phyloP scores from a whole-genome alignment of 1,284 basidiomycete species.

The Mycosarcoma mackinlayi region DNA sequence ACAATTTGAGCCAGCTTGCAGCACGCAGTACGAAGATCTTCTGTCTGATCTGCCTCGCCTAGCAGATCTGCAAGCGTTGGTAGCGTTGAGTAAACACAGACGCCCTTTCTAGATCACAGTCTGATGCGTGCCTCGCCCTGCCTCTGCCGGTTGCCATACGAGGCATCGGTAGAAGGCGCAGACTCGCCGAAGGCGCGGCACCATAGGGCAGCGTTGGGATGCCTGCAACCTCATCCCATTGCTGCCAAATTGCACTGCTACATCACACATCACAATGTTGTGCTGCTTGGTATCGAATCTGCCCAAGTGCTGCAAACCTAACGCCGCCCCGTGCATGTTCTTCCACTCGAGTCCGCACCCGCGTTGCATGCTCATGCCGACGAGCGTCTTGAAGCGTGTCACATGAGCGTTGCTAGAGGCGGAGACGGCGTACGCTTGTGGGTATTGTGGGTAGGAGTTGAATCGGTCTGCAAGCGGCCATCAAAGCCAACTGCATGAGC shows the following conservation, averaged over 20 bases:
- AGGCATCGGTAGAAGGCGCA: conserved; percentile 1
- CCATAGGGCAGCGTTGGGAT: too few species aligned
- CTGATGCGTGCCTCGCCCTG: too few species aligned
- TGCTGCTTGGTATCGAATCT: background rate
- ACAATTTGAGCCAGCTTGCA: background rate
- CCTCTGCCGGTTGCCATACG: background rate
- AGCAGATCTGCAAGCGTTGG: too few species aligned
- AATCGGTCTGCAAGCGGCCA: background rate
- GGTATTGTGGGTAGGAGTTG: too few species aligned
- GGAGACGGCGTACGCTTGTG: too few species aligned
- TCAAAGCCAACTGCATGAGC: conserved; percentile 8
- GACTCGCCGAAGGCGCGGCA: background rate
- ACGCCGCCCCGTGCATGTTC: conserved; percentile 11
- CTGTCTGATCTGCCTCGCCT: background rate
- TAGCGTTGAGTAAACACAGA: too few species aligned
- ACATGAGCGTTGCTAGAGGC: background rate
- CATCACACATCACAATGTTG: background rate
- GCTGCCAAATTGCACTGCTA: too few species aligned
- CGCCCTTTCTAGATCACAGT: background rate
- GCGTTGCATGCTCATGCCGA: background rate
- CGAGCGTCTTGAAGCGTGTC: background rate
- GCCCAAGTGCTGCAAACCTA: background rate
- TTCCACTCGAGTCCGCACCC: conserved; percentile 6
- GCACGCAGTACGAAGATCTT: background rate
- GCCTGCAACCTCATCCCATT: too few species aligned